Percentiles rank a stretch among this genome's conserved stretches.
Evolutionary conservation across 2,329 filamentous ascomycete genomes (phyloP).

Genomic region (Cordyceps pruinosa): DNA sequence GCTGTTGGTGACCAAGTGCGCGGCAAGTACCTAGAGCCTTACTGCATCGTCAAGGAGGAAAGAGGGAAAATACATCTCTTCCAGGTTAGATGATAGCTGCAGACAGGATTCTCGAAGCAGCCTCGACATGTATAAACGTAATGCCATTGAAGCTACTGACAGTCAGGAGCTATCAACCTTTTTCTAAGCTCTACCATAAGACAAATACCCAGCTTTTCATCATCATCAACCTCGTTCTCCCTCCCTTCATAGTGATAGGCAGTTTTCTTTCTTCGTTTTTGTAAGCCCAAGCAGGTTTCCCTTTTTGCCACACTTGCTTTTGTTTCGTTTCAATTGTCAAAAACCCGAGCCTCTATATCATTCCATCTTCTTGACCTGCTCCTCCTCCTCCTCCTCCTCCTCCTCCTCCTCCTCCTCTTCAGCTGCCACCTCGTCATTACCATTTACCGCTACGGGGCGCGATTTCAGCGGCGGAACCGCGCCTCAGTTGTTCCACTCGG

Average conservation of each 20-base stretch:
- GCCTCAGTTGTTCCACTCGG: constrained; percentile 81
- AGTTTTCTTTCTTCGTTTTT: constrained; percentile 2
- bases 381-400: constrained; percentile 19
- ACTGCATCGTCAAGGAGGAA: neutral
- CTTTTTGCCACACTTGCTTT: too few species aligned
- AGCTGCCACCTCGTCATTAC: constrained; percentile 17
- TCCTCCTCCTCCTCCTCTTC: constrained; percentile 18
- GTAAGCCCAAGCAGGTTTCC: constrained; percentile 3
- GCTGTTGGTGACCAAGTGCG: neutral
- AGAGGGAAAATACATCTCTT: neutral
- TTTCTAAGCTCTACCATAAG: constrained; percentile 3
- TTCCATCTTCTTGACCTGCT: too few species aligned
- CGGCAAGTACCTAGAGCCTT: neutral
- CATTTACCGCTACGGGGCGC: constrained; percentile 5
- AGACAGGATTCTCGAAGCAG: neutral
- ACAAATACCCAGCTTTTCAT: constrained; percentile 2
- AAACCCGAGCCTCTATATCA: constrained; percentile 6
- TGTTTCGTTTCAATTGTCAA: too few species aligned
- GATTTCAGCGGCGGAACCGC: constrained; percentile 32
- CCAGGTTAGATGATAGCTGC: neutral
- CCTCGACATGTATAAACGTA: neutral
- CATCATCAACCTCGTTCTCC: constrained; percentile 3
- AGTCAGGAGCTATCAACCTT: constrained; percentile 7
- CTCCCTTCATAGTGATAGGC: neutral
- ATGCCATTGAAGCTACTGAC: constrained; percentile 11